Conservation (phyloP, 768 basidiomycete genomes). For the Hygrophorus russula region DNA sequence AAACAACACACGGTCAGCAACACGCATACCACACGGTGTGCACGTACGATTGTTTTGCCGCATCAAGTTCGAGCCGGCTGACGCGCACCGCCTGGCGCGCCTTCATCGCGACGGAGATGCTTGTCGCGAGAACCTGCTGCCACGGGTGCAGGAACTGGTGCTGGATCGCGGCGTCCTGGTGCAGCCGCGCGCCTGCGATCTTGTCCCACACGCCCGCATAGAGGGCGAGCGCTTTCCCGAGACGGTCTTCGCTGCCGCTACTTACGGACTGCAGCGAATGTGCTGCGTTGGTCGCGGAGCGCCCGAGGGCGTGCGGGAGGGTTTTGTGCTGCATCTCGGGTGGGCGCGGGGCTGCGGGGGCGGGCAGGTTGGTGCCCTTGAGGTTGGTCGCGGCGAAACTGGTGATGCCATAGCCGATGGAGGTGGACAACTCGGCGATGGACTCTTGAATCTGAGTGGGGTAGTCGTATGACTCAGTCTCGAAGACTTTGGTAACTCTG, state of each 20-base stretch:
- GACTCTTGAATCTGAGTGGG: conserved; percentile 84
- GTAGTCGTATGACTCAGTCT: conserved; percentile 81
- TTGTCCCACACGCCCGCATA: conserved; percentile 83
- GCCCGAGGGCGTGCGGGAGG: conserved; percentile 85
- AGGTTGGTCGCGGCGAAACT: conserved; percentile 82
- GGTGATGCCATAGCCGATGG: conserved; percentile 64
- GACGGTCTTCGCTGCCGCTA: conserved; percentile 46
- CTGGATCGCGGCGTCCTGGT: conserved; percentile 68
- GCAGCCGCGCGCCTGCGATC: conserved; percentile 61
- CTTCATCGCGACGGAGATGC: conserved; percentile 85
- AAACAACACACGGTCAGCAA: background rate
- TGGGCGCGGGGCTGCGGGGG: conserved; percentile 49
- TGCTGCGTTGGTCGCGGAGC: conserved; percentile 61
- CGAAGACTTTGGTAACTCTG: conserved; percentile 85
- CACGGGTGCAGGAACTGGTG: conserved; percentile 67
- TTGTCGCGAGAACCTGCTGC: conserved; percentile 78
- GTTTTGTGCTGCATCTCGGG: conserved; percentile 79
- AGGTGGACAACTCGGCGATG: conserved; percentile 56
- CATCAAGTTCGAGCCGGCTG: conserved; percentile 80
- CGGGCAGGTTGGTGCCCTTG: conserved; percentile 80
- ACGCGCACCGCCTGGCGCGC: conserved; percentile 74
- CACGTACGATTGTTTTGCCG: conserved; percentile 77
- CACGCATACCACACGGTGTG: conserved; percentile 4
- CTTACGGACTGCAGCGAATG: conserved; percentile 33
- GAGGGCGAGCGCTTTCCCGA: conserved; percentile 65